These are phyloP conservation scores for Magnusiomyces suaveolens DNA, from an alignment of 1,139 yeast species.

Conservation along the genomic window DNA sequence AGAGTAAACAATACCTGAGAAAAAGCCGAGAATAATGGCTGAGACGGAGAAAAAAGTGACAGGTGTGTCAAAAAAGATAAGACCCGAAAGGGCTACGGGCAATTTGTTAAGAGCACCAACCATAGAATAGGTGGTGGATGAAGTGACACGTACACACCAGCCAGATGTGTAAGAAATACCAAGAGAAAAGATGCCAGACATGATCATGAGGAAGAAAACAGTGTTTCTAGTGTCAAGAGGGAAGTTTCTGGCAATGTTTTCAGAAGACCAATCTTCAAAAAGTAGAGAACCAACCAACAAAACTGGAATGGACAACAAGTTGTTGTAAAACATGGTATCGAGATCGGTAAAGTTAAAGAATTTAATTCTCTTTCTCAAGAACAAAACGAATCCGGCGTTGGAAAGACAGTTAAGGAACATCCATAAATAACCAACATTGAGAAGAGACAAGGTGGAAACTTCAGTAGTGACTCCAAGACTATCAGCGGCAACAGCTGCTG, in stretches of 20 bases:
- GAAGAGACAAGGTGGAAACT: conserved; percentile 3
- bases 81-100: conserved; percentile 95
- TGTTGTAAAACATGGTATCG: conserved; percentile 97
- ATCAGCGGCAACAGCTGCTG: conserved; percentile 31
- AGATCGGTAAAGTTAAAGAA: conserved; percentile 93
- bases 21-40: conserved; percentile 85
- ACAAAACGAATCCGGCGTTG: conserved; percentile 83
- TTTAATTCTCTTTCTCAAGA: conserved; percentile 96
- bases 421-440: conserved; percentile 88
- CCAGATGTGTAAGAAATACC: conserved; percentile 98
- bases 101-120: conserved; percentile 97
- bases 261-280: conserved; percentile 88
- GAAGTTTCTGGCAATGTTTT: conserved; percentile 66
- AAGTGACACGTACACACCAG: conserved; percentile 98
- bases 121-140: conserved; percentile 97
- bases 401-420: conserved; percentile 91
- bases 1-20: conserved; percentile 90
- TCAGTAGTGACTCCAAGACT: conserved; percentile 21
- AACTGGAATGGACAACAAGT: conserved; percentile 83
- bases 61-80: conserved; percentile 88
- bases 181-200: conserved; percentile 88
- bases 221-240: conserved; percentile 59
- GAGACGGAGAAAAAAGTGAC: conserved; percentile 85
- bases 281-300: conserved; percentile 62
- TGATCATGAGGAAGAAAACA: conserved; percentile 69